phyloP scores from a whole-genome alignment of 371 early-diverging fungal genomes.

The Apophysomyces variabilis region DNA sequence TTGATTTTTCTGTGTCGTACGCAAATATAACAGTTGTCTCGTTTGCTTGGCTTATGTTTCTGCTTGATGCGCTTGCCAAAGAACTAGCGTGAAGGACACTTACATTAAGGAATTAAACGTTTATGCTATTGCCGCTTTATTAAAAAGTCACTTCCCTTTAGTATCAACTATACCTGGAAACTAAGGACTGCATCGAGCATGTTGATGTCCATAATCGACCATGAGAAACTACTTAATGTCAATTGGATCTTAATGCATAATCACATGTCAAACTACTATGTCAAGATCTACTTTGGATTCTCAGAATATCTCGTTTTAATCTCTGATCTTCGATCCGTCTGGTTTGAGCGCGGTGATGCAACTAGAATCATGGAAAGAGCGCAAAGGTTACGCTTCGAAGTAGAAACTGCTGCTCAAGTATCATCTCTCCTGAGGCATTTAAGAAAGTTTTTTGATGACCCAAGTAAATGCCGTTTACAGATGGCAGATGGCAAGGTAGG shows the following conservation, averaged over 20 bases:
- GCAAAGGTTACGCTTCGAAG: neutral
- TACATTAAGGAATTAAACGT: no score
- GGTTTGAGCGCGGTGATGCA: conserved; percentile 20
- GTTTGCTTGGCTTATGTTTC: neutral
- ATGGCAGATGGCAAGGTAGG: neutral
- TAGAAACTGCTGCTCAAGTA: conserved; percentile 18
- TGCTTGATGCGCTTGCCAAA: neutral
- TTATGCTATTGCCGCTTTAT: neutral
- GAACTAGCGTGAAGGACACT: no score
- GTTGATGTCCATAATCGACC: neutral
- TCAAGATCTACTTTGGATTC: conserved; percentile 18
- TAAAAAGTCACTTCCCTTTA: neutral
- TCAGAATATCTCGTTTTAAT: conserved; percentile 20
- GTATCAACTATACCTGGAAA: neutral
- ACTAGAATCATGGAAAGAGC: conserved; percentile 15
- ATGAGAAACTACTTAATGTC: neutral
- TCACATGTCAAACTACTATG: conserved; percentile 12
- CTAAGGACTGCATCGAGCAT: neutral
- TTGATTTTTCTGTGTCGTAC: no score
- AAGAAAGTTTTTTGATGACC: conserved; percentile 1
- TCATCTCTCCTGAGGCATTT: conserved; percentile 7
- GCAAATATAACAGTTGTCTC: neutral
- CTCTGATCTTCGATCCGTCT: conserved; percentile 26
- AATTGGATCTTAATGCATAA: neutral
- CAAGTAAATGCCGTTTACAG: conserved; percentile 8